Base-by-base conservation (phyloP, 495 filamentous ascomycete genomes). In the Trypethelium eluteriae region DNA sequence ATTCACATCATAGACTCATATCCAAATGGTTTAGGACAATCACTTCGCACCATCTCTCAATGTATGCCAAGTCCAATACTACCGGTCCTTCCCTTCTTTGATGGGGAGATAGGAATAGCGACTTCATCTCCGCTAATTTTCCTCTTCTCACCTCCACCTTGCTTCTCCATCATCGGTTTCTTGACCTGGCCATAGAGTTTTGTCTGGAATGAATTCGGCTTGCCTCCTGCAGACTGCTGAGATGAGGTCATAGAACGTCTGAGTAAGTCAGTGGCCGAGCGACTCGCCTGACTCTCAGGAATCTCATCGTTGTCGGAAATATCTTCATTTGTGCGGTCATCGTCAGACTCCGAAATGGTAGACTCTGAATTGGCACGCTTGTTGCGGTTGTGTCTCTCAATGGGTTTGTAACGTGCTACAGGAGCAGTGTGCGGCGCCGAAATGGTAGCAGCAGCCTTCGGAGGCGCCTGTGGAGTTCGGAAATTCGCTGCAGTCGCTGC, bases 331-430 rank as follows among this genome's bases (percentile, higher is more conserved):
- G 85, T 83, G 18, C 85, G 83, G 56, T 89, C 88, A 34, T 84
- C 83, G 65, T 93, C 90, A 3, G 89, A 88, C 18, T 86, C 91
- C 0, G 92, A 96, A 62, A 96, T 93, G 5, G 92, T 96, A 78
- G 89, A 94, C 70, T 96, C 91, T 59, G 89, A 83, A 72, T 90
- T 90, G 71, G 87, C 84, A 62, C 82, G 83, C 44, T 76, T 73
- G n/a, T 66, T 46, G 11, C 39, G 64, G 25, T 56, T 62, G 35
- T 41, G 32, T 44, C 16, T 12, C 34, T 61, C 36, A 16, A 25
- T 61, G 14, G 38, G 36, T 62, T 32, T 39, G n/a, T 65, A 49
- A n/a, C 39, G 63, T 4, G 70, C 3, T 59, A 65, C 68, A 71
- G 71, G 71, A 11, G 78, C 66, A 63, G 73, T 83, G 76, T 68